Conservation (phyloP, 306 rosid genomes). For the Gleditsia sinensis region DNA sequence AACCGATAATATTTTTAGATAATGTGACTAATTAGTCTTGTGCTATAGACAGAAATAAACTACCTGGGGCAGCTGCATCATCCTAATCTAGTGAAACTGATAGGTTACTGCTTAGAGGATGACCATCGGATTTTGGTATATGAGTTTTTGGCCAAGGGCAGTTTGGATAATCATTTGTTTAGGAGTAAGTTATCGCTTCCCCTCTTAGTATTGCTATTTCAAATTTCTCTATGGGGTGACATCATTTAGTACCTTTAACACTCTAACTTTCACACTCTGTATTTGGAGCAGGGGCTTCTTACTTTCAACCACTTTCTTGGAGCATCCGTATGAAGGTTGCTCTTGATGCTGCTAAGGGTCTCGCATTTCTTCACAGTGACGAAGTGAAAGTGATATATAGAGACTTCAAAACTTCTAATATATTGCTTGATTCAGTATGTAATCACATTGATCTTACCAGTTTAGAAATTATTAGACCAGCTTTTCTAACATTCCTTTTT, state of each 20-base stretch:
- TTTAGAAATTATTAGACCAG: constrained; percentile 9
- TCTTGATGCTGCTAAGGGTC: constrained; percentile 87
- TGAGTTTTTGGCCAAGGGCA: constrained; percentile 81
- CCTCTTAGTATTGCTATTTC: background rate
- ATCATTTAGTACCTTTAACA: constrained; percentile 6
- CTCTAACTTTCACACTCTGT: constrained; percentile 20
- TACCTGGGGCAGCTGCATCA: constrained; percentile 88
- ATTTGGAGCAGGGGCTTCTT: constrained; percentile 68
- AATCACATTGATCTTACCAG: constrained; percentile 21
- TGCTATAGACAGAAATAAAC: constrained; percentile 79
- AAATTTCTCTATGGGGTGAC: background rate
- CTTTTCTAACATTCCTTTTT: constrained; percentile 31
- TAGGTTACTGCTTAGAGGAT: constrained; percentile 92
- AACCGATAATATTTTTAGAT: background rate
- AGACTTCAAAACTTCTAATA: constrained; percentile 85
- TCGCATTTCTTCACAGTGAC: constrained; percentile 93
- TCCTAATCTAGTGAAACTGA: constrained; percentile 87
- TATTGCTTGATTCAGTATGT: constrained; percentile 81
- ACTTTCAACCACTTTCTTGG: constrained; percentile 92
- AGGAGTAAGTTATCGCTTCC: constrained; percentile 70
- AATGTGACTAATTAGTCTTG: constrained; percentile 29
- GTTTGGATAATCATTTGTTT: constrained; percentile 92
- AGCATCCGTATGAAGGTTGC: constrained; percentile 77
- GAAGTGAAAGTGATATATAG: constrained; percentile 82
- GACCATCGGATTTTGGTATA: constrained; percentile 87